phyloP scores from a whole-genome alignment of 495 filamentous ascomycete species.

The Annulohypoxylon nitens region DNA sequence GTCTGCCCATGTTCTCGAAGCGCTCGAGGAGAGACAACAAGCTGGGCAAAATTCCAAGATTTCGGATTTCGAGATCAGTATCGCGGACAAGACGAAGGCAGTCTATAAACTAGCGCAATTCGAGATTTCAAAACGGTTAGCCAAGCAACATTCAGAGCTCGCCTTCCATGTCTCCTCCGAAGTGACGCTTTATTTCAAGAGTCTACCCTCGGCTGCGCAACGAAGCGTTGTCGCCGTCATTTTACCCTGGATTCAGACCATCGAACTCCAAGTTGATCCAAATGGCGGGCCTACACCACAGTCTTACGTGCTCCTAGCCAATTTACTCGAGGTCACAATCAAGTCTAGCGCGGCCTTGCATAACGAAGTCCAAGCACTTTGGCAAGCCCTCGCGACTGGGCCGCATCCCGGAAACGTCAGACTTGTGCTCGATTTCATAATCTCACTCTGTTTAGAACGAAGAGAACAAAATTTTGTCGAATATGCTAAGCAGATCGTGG shows the following conservation, averaged over 20 bases:
- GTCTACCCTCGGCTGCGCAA: conserved; percentile 81
- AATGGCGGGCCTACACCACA: conserved; percentile 88
- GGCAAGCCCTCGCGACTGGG: conserved; percentile 95
- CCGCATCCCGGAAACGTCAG: conserved; percentile 96
- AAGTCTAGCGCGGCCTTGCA: conserved; percentile 88
- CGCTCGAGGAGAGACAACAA: conserved; percentile 85
- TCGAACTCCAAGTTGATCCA: conserved; percentile 94
- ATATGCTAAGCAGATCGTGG: conserved; percentile 96
- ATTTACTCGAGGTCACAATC: conserved; percentile 96
- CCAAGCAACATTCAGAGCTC: conserved; percentile 86
- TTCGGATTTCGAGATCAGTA: conserved; percentile 97
- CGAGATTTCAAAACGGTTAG: conserved; percentile 91
- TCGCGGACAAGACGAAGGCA: conserved; percentile 97
- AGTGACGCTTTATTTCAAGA: conserved; percentile 91
- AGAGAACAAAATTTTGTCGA: conserved; percentile 98
- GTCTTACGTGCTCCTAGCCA: conserved; percentile 95
- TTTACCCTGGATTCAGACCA: conserved; percentile 94
- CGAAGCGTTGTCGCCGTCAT: conserved; percentile 95
- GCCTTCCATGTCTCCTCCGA: conserved; percentile 96
- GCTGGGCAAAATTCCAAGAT: conserved; percentile 80
- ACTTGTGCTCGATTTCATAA: conserved; percentile 94
- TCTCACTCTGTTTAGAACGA: conserved; percentile 89
- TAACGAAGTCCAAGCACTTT: conserved; percentile 96
- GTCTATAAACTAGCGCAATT: conserved; percentile 98
- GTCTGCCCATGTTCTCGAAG: conserved; percentile 84